Evolutionary conservation across 129 eudicot species (phyloP).

Genomic region (Cynara cardunculus): DNA sequence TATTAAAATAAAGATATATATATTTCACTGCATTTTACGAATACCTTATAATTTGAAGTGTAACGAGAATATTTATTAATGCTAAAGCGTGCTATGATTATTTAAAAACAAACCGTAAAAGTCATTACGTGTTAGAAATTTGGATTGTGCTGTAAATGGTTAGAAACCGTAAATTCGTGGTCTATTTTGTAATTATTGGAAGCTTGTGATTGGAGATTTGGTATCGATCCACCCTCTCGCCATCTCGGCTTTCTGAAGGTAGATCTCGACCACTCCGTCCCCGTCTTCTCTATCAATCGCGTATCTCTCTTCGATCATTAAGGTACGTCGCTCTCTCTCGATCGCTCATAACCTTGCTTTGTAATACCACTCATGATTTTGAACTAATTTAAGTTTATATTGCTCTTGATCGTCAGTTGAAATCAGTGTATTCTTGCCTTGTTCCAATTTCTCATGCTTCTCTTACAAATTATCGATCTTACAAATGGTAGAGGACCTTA

Average conservation of each 20-base stretch:
- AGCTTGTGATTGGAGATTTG: background rate
- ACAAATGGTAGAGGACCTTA: background rate
- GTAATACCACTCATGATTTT: background rate
- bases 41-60: no score
- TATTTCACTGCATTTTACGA: no score
- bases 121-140: no score
- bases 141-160: no score
- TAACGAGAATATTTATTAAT: no score
- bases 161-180: no score
- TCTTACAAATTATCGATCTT: background rate
- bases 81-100: no score
- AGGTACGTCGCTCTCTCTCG: conserved; percentile 8
- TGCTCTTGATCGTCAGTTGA: background rate
- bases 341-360: background rate
- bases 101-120: no score
- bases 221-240: background rate
- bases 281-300: background rate
- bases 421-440: background rate
- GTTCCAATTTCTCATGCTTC: background rate
- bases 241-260: conserved; percentile 5
- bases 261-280: conserved; percentile 31
- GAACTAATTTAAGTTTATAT: background rate
- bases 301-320: conserved; percentile 8
- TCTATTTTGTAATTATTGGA: background rate
- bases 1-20: no score